Conservation (phyloP, 176 grass and related monocot genomes). For the Panicum miliaceum region DNA sequence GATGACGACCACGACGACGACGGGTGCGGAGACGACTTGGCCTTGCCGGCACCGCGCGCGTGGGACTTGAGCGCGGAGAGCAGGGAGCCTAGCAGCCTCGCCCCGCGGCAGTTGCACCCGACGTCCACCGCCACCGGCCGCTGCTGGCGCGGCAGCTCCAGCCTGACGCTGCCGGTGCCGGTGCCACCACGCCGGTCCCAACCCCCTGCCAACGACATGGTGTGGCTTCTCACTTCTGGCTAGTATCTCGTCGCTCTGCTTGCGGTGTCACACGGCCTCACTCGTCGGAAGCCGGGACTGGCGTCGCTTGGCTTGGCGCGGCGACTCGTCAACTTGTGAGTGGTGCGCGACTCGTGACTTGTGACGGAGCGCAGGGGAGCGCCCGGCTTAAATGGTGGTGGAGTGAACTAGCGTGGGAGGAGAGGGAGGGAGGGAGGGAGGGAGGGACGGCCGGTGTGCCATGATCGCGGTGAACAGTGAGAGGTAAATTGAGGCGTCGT, state of each 20-base stretch:
- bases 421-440: too few species aligned
- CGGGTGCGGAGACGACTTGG: conserved; percentile 39
- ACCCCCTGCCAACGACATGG: conserved; percentile 21
- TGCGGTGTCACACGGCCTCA: neutral
- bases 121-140: conserved; percentile 59
- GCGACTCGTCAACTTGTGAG: neutral
- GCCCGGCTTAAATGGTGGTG: conserved; percentile 7
- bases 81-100: conserved; percentile 56
- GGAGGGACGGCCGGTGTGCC: neutral
- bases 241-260: neutral
- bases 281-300: too few species aligned
- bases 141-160: conserved; percentile 44
- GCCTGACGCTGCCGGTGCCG: too few species aligned
- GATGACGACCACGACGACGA: conserved; percentile 27
- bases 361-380: neutral
- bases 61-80: conserved; percentile 46
- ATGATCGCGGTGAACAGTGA: conserved; percentile 25
- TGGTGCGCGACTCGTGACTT: neutral
- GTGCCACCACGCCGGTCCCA: conserved; percentile 11
- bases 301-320: neutral
- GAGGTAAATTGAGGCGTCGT: neutral
- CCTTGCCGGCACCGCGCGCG: conserved; percentile 13
- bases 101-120: conserved; percentile 76
- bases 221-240: neutral
- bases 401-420: neutral